These are phyloP conservation scores for Emericellopsis terricola DNA, from an alignment of 495 filamentous ascomycete genomes.

Conservation along the genomic window DNA sequence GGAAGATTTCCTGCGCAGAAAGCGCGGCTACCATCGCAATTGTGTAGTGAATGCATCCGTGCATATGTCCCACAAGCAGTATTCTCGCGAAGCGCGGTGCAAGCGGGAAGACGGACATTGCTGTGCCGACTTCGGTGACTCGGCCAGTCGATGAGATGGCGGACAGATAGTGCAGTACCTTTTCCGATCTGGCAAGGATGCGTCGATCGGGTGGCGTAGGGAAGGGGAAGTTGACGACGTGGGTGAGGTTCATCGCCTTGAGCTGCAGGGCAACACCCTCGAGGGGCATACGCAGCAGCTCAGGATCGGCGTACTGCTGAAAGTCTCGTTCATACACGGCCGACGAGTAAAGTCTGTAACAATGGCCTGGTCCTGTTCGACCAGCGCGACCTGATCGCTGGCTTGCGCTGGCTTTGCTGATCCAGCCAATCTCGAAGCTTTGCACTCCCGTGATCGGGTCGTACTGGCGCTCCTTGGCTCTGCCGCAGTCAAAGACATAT, in stretches of 20 bases:
- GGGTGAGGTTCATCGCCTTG: conserved; percentile 84
- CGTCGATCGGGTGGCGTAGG: conserved; percentile 75
- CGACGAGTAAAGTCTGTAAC: conserved; percentile 84
- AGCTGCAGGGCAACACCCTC: conserved; percentile 87
- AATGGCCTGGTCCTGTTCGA: conserved; percentile 89
- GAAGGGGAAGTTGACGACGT: conserved; percentile 93
- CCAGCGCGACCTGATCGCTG: conserved; percentile 91
- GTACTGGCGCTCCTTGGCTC: conserved; percentile 81
- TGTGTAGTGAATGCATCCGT: conserved; percentile 69
- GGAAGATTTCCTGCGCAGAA: conserved; percentile 73
- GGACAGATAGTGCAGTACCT: conserved; percentile 56
- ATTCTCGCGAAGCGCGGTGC: conserved; percentile 85
- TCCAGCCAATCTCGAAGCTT: conserved; percentile 88
- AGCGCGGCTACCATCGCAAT: conserved; percentile 78
- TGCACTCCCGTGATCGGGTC: conserved; percentile 76
- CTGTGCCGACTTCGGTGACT: conserved; percentile 55
- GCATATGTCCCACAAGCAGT: conserved; percentile 67
- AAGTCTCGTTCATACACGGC: conserved; percentile 91
- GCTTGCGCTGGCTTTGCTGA: conserved; percentile 88
- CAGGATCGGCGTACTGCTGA: conserved; percentile 65
- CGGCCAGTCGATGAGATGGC: conserved; percentile 50
- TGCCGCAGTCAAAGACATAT: conserved; percentile 88
- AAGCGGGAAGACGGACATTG: conserved; percentile 76
- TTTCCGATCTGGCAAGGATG: conserved; percentile 72
- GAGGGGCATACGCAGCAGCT: conserved; percentile 82